phyloP scores from a whole-genome alignment of 345 rosid species.

The Syzygium oleosum region DNA sequence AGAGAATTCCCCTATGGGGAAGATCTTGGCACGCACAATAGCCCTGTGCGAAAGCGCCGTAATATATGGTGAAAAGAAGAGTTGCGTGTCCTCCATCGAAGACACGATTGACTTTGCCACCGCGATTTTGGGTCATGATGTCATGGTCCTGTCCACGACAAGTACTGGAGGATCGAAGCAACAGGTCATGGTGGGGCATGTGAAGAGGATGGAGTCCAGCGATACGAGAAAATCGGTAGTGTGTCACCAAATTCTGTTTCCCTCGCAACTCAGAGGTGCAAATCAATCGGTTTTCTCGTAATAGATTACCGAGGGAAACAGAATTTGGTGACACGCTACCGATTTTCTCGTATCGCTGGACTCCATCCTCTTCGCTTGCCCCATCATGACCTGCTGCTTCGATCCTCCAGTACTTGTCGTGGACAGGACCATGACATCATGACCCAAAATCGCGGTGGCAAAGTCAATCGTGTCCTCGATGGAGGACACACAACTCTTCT shows the following conservation, averaged over 20 bases:
- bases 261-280: constrained; percentile 35
- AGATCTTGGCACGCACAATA: constrained; percentile 35
- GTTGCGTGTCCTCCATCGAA: constrained; percentile 78
- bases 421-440: constrained; percentile 39
- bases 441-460: constrained; percentile 54
- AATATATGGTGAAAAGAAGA: constrained; percentile 63
- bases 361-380: constrained; percentile 44
- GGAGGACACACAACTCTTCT: constrained; percentile 73
- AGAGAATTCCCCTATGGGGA: constrained; percentile 52
- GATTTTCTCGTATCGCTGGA: constrained; percentile 62
- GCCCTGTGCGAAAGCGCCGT: constrained; percentile 53
- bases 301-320: constrained; percentile 68
- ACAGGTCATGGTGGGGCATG: constrained; percentile 42
- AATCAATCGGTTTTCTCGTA: constrained; percentile 75
- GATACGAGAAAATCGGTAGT: constrained; percentile 64
- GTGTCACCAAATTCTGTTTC: constrained; percentile 79
- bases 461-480: constrained; percentile 87
- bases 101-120: constrained; percentile 83
- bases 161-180: constrained; percentile 40
- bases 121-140: constrained; percentile 41
- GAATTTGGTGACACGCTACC: constrained; percentile 78
- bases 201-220: constrained; percentile 57
- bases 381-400: constrained; percentile 37
- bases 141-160: constrained; percentile 43
- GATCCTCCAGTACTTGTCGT: constrained; percentile 53